phyloP scores from a whole-genome alignment of 2,329 filamentous ascomycete species.

The Claviceps humidiphila region DNA sequence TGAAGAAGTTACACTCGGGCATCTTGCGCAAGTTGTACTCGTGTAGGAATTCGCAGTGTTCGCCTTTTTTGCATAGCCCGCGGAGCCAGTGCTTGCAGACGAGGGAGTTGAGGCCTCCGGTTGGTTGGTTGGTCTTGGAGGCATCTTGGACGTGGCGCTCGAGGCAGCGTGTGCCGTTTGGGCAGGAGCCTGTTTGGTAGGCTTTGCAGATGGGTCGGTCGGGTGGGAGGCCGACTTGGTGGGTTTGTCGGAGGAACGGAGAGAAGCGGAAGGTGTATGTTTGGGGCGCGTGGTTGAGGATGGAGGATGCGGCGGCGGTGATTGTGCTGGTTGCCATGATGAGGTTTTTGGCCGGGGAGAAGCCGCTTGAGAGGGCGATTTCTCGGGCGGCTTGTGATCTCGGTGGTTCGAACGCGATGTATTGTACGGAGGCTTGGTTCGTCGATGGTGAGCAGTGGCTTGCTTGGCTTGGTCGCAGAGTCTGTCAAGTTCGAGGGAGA shows the following conservation, averaged over 20 bases:
- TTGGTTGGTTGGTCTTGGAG: slow-evolving; percentile 13
- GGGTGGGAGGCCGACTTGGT: slow-evolving; percentile 70
- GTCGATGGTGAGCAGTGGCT: not conserved
- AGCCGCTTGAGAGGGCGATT: too few relatives aligned
- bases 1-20: slow-evolving; percentile 96
- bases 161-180: slow-evolving; percentile 68
- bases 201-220: slow-evolving; percentile 74
- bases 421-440: too few relatives aligned
- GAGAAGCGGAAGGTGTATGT: slow-evolving; percentile 69
- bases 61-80: slow-evolving; percentile 93
- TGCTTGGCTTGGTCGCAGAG: not conserved
- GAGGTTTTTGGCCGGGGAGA: not conserved
- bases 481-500: not conserved
- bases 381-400: not conserved
- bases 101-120: slow-evolving; percentile 57
- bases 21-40: slow-evolving; percentile 97
- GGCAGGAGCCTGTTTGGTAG: slow-evolving; percentile 76
- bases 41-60: slow-evolving; percentile 93
- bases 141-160: slow-evolving; percentile 57
- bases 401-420: not conserved
- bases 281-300: slow-evolving; percentile 43
- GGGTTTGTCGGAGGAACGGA: slow-evolving; percentile 70
- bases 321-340: slow-evolving; percentile 18
- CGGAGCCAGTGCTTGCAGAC: slow-evolving; percentile 99
- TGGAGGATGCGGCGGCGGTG: slow-evolving; percentile 22